phyloP scores from a whole-genome alignment of 495 filamentous ascomycete genomes.

The Clavariopsis aquatica region DNA sequence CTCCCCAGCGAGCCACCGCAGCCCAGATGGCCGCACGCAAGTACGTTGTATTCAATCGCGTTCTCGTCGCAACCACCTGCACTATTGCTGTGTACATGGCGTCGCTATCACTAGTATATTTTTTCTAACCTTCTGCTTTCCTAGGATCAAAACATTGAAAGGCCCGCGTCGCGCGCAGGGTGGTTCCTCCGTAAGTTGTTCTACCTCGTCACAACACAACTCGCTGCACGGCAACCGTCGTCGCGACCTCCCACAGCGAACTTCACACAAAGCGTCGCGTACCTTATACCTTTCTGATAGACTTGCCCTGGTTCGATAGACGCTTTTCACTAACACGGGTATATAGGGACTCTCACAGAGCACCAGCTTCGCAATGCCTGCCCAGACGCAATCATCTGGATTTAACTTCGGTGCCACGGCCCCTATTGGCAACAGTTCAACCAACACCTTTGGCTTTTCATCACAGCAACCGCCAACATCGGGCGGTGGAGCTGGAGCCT shows the following conservation, averaged over 20 bases:
- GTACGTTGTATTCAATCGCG: neutral
- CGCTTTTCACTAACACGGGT: neutral
- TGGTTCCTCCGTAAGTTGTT: neutral
- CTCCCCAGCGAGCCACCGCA: conserved; percentile 19
- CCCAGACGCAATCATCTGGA: neutral
- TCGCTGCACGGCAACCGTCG: neutral
- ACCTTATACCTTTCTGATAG: neutral
- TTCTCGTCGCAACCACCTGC: neutral
- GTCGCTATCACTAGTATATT: neutral
- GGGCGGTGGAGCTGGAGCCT: neutral
- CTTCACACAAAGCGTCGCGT: neutral
- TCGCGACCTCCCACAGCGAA: neutral
- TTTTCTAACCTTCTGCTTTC: neutral
- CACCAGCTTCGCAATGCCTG: neutral
- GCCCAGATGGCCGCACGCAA: conserved; percentile 30
- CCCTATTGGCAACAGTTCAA: neutral
- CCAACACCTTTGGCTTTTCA: neutral
- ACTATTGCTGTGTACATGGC: neutral
- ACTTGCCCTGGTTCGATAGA: neutral
- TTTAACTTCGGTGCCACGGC: conserved; percentile 7
- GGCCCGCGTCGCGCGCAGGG: neutral
- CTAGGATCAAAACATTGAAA: neutral
- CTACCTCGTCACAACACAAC: neutral
- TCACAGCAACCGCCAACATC: neutral
- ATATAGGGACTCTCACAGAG: neutral